Base-by-base conservation (phyloP, 2,329 filamentous ascomycete genomes). In the Didymella pinodella region DNA sequence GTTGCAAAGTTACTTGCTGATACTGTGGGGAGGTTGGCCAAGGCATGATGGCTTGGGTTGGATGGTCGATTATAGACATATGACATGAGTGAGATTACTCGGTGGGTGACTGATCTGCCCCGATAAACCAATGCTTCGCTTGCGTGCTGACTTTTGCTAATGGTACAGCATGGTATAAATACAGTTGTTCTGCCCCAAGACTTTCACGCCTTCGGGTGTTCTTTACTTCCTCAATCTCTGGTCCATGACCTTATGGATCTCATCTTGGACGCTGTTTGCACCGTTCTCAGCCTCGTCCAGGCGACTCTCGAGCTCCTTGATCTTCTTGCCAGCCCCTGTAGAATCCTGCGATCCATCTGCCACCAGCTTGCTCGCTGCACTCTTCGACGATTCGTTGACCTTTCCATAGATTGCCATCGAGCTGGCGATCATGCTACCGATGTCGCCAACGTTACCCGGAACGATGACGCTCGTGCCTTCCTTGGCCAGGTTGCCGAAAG, bases 401-500 rank as follows among this genome's bases (percentile, higher is more conserved):
- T 96, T 97, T 59, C 94, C 92, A 77, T 97, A 99, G 18, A 99
- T 93, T 54, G 93, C 90, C 83, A 99, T 88, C 2, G 93, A 95
- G 18, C 92, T 96, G 38, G 95, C 93, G 77, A 99, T 98, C 93
- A 99, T 97, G 67, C 92, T 88, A 54, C 92, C 90, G 68, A 99
- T 93, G 75, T 99, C 95, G 61, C 95, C 95, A 36, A 99, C 92
- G 73, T 99, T 98, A 11, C 95, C 95, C 0, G 95, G 95, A 14
- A 99, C 93, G 20, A 99, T 92, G 28, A 99, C 90, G 4, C 93
- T 91, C 3, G 95, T 99, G 69, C 95, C 92, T 82, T 99, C 93
- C 80, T 94, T 95, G 49, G 95, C 95, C 68, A 99, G 83, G 75
- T 93, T 92, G 67, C 86, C 89, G 73, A 98, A 99, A 4, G 95